Evolutionary conservation across 768 basidiomycete species (phyloP), one percentile per base, ranked within the genome.

Genomic region (Filobasidium floriforme): DNA sequence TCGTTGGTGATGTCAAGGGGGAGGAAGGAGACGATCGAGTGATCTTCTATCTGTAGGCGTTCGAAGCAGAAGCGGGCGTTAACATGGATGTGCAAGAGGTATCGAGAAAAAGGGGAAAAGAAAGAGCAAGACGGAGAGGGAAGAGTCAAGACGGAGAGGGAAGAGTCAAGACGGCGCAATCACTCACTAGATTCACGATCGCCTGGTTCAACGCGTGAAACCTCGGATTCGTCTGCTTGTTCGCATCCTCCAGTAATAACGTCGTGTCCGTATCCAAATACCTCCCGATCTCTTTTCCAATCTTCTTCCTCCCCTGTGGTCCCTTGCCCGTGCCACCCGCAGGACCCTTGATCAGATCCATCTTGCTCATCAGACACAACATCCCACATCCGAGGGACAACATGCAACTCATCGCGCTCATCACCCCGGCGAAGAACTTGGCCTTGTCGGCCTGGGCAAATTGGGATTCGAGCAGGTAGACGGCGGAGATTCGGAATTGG

Each of bases 321-420:
- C 87, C 86, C 49, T 88, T 86, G 5, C 63, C 72, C 71, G 68
- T 70, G 54, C 70, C 73, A 18, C 62, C 59, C 24, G 59, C 67
- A 15, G 59, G 49, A 29, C 41, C 79, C 68, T 73, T 90, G 55
- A 98, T 89, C 54, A 99, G 84, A 78, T 99, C 96, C 96, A 99
- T 98, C 80, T 99, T 99, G 52, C 91, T 94, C 89, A 99, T 92
- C 76, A 98, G 80, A 73, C 98, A 98, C 68, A 99, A 87, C 88
- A 92, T 93, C 0, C 93, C 92, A 41, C 96, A 86, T 75, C 97
- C 96, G 46, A 99, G 84, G 72, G 92, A 92, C 41, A 98, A 89
- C 96, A 99, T 99, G 32, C 94, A 92, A 43, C 90, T 92, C 96
- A 99, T 97, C 32, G 96, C 96, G 51, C 89, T 90, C 65, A 99